Evolutionary conservation across 2,329 filamentous ascomycete species (phyloP).

Genomic region (Neopestalotiopsis sp.): DNA sequence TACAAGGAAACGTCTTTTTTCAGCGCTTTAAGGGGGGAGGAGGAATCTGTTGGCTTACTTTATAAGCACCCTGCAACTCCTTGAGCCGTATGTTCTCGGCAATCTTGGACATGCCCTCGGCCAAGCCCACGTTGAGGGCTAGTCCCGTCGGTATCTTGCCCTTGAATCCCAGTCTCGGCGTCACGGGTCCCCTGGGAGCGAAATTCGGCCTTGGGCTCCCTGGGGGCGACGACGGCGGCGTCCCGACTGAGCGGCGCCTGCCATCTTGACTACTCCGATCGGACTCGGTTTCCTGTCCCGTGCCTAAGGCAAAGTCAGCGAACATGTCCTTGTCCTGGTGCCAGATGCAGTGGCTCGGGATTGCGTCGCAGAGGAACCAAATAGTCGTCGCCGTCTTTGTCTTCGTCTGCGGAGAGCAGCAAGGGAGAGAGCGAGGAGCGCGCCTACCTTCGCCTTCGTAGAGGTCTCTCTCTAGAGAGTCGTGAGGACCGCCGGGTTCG

Average conservation of each 20-base stretch:
- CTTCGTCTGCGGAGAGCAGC: constrained; percentile 10
- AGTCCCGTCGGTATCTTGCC: constrained; percentile 33
- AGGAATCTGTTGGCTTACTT: constrained; percentile 12
- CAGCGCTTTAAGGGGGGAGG: background rate
- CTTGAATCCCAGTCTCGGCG: constrained; percentile 36
- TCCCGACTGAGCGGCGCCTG: constrained; percentile 22
- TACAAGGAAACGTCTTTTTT: background rate
- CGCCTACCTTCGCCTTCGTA: constrained; percentile 24
- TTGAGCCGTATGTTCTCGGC: constrained; percentile 31
- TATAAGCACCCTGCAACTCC: constrained; percentile 32
- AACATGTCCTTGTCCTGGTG: background rate
- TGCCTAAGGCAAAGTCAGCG: constrained; percentile 18
- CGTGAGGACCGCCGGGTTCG: constrained; percentile 24
- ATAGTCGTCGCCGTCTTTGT: too few species aligned
- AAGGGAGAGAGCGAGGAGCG: background rate
- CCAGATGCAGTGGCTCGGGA: constrained; percentile 9
- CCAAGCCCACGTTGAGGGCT: constrained; percentile 23
- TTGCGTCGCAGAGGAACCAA: background rate
- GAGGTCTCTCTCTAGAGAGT: constrained; percentile 18
- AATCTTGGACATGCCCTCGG: constrained; percentile 28
- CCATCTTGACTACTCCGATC: constrained; percentile 20
- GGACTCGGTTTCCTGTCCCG: constrained; percentile 19
- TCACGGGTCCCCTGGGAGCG: constrained; percentile 39
- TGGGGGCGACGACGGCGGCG: constrained; percentile 35
- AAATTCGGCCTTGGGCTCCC: constrained; percentile 36